Percentiles rank a stretch among this genome's conserved stretches.
Conservation (phyloP, 768 basidiomycete species). For the Boletus pseudo-olivaceus region DNA sequence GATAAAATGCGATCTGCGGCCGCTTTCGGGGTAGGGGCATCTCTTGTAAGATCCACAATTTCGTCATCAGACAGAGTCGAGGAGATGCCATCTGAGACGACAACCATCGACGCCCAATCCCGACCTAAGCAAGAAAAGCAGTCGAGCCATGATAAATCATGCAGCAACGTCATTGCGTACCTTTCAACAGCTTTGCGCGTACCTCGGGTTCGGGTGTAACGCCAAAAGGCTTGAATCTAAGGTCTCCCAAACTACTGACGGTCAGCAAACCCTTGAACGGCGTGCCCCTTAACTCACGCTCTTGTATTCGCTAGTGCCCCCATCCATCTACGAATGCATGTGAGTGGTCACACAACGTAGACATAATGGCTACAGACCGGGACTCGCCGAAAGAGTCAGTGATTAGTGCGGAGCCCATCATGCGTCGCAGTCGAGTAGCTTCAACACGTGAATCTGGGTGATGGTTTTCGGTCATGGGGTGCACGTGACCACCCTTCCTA, state of each 20-base stretch:
- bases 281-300: conserved; percentile 48
- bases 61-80: conserved; percentile 92
- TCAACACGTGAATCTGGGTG: conserved; percentile 92
- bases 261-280: conserved; percentile 1
- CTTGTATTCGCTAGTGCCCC: conserved; percentile 90
- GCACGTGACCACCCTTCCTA: conserved; percentile 66
- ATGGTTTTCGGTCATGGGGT: conserved; percentile 90
- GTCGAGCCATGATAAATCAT: background rate
- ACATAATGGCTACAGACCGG: conserved; percentile 43
- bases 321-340: conserved; percentile 70
- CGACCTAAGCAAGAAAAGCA: conserved; percentile 45
- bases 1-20: conserved; percentile 83
- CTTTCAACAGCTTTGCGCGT: conserved; percentile 67
- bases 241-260: conserved; percentile 70
- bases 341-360: background rate
- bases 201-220: conserved; percentile 94
- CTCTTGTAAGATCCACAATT: conserved; percentile 84
- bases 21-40: conserved; percentile 61
- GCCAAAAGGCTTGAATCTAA: conserved; percentile 84
- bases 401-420: conserved; percentile 87
- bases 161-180: conserved; percentile 36
- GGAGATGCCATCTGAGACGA: conserved; percentile 93
- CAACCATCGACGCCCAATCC: conserved; percentile 82
- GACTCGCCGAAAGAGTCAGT: conserved; percentile 95
- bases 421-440: conserved; percentile 75